Base-by-base conservation (phyloP, 228 moss, liverwort and hornwort species). In the Sphagnum fallax region DNA sequence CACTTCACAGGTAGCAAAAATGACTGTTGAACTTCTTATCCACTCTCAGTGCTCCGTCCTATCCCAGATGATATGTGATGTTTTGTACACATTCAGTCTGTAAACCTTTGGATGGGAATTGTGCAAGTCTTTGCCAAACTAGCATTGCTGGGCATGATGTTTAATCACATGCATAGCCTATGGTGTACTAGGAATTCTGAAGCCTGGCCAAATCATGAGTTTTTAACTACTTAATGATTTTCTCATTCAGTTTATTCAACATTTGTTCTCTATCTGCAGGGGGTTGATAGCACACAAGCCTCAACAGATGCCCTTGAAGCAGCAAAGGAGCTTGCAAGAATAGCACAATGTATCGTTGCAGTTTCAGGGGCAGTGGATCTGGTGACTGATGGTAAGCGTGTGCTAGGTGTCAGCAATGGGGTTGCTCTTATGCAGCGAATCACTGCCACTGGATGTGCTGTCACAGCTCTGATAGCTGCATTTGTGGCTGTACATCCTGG, bases 401-500 rank as follows among this genome's bases (percentile, higher is more conserved):
- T 93, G 8, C 84, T 98, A 0, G 86, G 93, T 63, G 93, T 93
- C 49, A 98, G 93, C 75, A 98, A 98, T 61, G 97, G 97, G 6
- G 93, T 91, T 11, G 82, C 88, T n/a, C 66, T 98, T 32, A 71
- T 98, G 91, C 97, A 93, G 78, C 83, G 90, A 63, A 93, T 98
- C 18, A 98, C 97, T 6, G 97, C 93, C 0, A 93, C 97, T 6
- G 97, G 97, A 7, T 93, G 97, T 83, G 97, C 97, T 4, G 97
- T 98, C 11, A 98, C 97, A 57, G 87, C 97, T 48, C 88, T 98
- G 65, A 98, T 98, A 52, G 93, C 97, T 55, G 97, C 97, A 10
- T 98, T 93, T 72, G 72, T 98, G 73, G 83, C 97, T 15, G 91
- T 83, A 0, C 74, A 82, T 47, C 91, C 93, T 4, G 81, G 73